Percentiles rank a stretch among this genome's conserved stretches.
These are phyloP conservation scores for Volvariella volvacea DNA, from an alignment of 1,284 basidiomycete species.

Conservation along the genomic window DNA sequence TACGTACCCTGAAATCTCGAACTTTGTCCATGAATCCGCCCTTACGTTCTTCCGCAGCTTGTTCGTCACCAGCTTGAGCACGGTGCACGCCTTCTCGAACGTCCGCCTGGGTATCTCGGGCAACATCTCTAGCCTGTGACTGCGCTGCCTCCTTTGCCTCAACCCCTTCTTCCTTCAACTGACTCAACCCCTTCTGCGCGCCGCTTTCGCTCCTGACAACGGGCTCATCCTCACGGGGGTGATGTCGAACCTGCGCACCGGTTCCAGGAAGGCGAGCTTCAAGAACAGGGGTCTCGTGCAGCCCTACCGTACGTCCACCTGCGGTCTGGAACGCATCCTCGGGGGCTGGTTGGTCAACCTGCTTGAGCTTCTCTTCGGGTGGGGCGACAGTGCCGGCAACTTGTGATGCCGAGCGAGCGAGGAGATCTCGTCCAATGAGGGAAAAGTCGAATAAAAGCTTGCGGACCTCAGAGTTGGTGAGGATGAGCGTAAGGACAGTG, in stretches of 20 bases:
- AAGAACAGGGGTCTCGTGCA: constrained; percentile 40
- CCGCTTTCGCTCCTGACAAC: constrained; percentile 22
- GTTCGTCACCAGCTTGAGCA: constrained; percentile 11
- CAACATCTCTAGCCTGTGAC: constrained; percentile 15
- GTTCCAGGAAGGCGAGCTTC: constrained; percentile 45
- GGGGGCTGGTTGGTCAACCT: constrained; percentile 68
- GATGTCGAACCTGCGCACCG: constrained; percentile 26
- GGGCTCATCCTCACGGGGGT: constrained; percentile 37
- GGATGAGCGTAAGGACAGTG: constrained; percentile 74
- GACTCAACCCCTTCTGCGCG: constrained; percentile 11
- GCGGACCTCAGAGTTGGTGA: constrained; percentile 89
- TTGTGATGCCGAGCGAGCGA: constrained; percentile 72
- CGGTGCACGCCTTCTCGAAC: constrained; percentile 4
- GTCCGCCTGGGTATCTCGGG: constrained; percentile 2
- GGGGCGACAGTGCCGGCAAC: constrained; percentile 73
- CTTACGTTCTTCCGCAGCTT: constrained; percentile 45
- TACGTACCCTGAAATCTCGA: constrained; percentile 27
- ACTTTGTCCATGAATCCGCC: constrained; percentile 42
- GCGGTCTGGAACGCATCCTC: constrained; percentile 50
- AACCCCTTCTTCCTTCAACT: constrained; percentile 19
- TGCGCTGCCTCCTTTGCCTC: constrained; percentile 11
- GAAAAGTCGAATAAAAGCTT: constrained; percentile 83
- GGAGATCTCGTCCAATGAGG: constrained; percentile 81
- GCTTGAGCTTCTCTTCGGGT: constrained; percentile 50
- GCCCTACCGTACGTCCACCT: constrained; percentile 38